Percentiles rank a stretch among this genome's conserved stretches.
These are phyloP conservation scores for Dryadomyces quercus-mongolicae DNA, from an alignment of 2,329 filamentous ascomycete species.

Conservation along the genomic window DNA sequence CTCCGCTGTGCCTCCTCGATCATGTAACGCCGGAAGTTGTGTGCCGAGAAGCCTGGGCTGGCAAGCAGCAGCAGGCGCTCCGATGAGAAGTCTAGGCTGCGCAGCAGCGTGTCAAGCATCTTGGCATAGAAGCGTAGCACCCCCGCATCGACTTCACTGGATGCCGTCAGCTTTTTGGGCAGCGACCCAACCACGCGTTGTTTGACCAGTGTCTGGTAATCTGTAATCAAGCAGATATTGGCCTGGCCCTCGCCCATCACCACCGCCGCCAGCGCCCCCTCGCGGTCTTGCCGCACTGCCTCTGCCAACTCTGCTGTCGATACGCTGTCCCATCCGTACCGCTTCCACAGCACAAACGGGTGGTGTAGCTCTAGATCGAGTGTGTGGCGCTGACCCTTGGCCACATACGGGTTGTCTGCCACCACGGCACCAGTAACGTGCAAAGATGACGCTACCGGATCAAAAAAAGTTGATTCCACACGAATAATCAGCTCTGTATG, in stretches of 20 bases:
- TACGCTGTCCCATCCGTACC: slow-evolving; percentile 80
- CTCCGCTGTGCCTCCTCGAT: slow-evolving; percentile 44
- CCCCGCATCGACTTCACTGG: slow-evolving; percentile 55
- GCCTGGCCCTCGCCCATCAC: slow-evolving; percentile 86
- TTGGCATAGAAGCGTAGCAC: slow-evolving; percentile 69
- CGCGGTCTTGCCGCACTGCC: slow-evolving; percentile 64
- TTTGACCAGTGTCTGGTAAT: slow-evolving; percentile 66
- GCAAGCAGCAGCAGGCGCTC: slow-evolving; percentile 70
- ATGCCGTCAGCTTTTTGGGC: slow-evolving; percentile 54
- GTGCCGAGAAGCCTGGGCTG: slow-evolving; percentile 77
- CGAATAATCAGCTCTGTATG: slow-evolving; percentile 45
- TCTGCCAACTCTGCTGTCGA: slow-evolving; percentile 67
- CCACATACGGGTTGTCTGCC: slow-evolving; percentile 39
- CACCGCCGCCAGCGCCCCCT: slow-evolving; percentile 75
- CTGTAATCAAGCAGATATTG: slow-evolving; percentile 72
- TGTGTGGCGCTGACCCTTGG: slow-evolving; percentile 45
- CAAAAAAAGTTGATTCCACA: slow-evolving; percentile 46
- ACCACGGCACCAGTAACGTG: slow-evolving; percentile 43
- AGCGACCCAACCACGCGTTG: slow-evolving; percentile 55
- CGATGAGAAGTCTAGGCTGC: slow-evolving; percentile 62
- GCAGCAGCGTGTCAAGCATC: slow-evolving; percentile 60
- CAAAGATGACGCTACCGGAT: slow-evolving; percentile 40
- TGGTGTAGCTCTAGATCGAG: slow-evolving; percentile 77
- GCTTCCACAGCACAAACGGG: slow-evolving; percentile 80
- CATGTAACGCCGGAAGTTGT: slow-evolving; percentile 66